phyloP scores from a whole-genome alignment of 352 stramenopile genomes.

The Nothophytophthora sp. region DNA sequence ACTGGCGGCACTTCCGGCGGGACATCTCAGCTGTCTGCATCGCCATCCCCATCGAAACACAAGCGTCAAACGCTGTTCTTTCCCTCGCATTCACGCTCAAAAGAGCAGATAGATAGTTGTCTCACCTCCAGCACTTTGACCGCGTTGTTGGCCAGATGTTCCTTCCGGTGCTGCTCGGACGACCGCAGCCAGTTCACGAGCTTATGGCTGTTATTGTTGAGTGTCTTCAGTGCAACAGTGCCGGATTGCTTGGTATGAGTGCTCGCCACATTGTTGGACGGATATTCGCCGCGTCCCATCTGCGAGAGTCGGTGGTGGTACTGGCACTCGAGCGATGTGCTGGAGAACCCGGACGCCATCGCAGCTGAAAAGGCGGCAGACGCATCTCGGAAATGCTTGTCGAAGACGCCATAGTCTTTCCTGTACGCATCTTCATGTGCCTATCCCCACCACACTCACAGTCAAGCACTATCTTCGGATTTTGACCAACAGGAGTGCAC shows the following conservation, averaged over 20 bases:
- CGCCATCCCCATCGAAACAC: neutral
- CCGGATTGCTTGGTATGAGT: constrained; percentile 9
- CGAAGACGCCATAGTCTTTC: constrained; percentile 67
- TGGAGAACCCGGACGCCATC: constrained; percentile 79
- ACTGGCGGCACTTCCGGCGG: constrained; percentile 59
- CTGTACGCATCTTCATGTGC: constrained; percentile 71
- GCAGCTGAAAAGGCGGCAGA: constrained; percentile 56
- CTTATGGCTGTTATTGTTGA: constrained; percentile 74
- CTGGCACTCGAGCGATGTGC: constrained; percentile 65
- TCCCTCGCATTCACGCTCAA: no score
- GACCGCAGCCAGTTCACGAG: constrained; percentile 79
- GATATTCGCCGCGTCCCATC: constrained; percentile 28
- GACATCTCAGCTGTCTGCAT: constrained; percentile 60
- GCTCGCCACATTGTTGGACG: neutral
- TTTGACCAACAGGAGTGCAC: neutral
- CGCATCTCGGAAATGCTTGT: constrained; percentile 75
- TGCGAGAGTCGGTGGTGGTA: constrained; percentile 55
- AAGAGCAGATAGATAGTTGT: neutral
- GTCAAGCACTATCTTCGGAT: neutral
- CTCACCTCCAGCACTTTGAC: constrained; percentile 65
- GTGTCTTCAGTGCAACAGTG: constrained; percentile 19
- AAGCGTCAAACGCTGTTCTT: no score
- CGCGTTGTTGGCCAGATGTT: constrained; percentile 56
- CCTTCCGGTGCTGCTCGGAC: constrained; percentile 70
- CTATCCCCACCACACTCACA: constrained; percentile 15